Conservation (phyloP, 2,329 filamentous ascomycete species). For the Colletotrichum lini region DNA sequence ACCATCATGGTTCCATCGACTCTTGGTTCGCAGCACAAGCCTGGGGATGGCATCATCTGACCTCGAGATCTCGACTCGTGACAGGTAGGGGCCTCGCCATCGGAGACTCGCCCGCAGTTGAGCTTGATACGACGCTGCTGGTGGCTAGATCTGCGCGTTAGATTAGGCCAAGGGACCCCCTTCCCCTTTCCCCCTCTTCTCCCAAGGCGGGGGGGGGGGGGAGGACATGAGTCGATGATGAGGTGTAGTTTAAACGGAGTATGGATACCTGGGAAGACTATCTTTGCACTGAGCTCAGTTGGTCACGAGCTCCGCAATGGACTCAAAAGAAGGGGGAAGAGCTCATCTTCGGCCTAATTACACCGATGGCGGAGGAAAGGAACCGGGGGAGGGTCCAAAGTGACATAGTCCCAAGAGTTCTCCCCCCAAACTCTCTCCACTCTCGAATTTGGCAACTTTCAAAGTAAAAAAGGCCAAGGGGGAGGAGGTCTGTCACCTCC, state of each 20-base stretch:
- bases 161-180: slow-evolving; percentile 21
- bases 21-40: slow-evolving; percentile 19
- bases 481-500: slow-evolving; percentile 19
- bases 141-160: slow-evolving; percentile 29
- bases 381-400: slow-evolving; percentile 18
- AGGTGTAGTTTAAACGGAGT: background rate
- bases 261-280: background rate
- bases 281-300: too few species aligned
- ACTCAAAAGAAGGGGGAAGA: background rate
- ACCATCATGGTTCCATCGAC: background rate
- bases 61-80: slow-evolving; percentile 8
- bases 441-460: too few species aligned
- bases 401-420: background rate
- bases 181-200: too few species aligned
- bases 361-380: slow-evolving; percentile 34
- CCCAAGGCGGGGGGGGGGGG: too few species aligned
- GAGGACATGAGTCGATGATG: too few species aligned
- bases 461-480: too few species aligned
- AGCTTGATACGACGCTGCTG: slow-evolving; percentile 24
- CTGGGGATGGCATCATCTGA: slow-evolving; percentile 34
- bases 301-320: too few species aligned
- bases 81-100: slow-evolving; percentile 15
- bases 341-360: slow-evolving; percentile 28
- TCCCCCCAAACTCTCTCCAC: too few species aligned
- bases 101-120: slow-evolving; percentile 14